Percentiles rank a stretch among this genome's conserved stretches.
phyloP scores from a whole-genome alignment of 306 rosid genomes.

The Ormosia emarginata region DNA sequence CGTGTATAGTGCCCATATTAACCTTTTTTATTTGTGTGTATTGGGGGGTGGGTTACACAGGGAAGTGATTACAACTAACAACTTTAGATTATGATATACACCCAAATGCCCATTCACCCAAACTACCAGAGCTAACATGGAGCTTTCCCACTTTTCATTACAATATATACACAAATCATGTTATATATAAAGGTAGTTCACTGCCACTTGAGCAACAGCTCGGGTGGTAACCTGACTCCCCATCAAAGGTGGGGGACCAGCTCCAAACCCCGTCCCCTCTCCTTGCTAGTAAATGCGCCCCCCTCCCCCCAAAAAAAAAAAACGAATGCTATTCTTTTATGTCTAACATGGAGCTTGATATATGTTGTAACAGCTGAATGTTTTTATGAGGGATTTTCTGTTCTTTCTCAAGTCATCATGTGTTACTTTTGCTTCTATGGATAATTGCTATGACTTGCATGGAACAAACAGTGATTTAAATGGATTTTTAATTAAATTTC shows the following conservation, averaged over 20 bases:
- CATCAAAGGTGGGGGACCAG: neutral
- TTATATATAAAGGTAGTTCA: neutral
- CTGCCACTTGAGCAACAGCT: neutral
- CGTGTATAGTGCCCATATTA: neutral
- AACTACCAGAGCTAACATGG: neutral
- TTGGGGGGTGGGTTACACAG: neutral
- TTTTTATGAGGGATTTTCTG: neutral
- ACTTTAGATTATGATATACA: neutral
- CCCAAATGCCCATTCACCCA: neutral
- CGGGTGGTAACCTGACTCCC: neutral
- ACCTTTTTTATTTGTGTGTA: neutral
- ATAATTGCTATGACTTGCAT: slow-evolving; percentile 2
- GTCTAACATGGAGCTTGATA: neutral
- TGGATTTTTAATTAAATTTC: slow-evolving; percentile 9
- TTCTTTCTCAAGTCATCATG: neutral
- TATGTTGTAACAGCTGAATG: neutral
- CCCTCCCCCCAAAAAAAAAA: neutral
- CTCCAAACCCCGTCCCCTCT: neutral
- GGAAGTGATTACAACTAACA: neutral
- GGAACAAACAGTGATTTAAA: neutral
- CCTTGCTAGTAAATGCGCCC: neutral
- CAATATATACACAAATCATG: neutral
- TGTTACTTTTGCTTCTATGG: neutral
- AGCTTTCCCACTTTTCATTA: neutral
- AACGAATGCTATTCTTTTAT: neutral